A percentile compares a stretch with the other conserved stretches of the same genome.
phyloP scores from a whole-genome alignment of 371 early-diverging fungal genomes.

The Nematocida parisii region DNA sequence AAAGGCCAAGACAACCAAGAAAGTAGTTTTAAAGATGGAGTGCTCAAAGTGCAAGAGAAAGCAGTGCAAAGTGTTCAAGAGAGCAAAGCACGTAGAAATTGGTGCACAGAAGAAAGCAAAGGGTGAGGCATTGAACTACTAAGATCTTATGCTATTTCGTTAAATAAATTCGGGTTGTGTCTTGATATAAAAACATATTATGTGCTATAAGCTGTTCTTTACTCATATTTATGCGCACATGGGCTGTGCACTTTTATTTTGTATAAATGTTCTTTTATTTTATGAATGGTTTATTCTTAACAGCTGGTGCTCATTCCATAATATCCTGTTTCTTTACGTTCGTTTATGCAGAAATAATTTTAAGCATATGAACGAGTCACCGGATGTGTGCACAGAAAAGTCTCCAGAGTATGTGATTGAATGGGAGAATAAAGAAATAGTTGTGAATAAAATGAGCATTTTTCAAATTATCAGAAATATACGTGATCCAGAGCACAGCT shows the following conservation, averaged over 20 bases:
- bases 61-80: conserved; percentile 84
- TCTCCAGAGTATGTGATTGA: conserved; percentile 4
- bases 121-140: conserved; percentile 70
- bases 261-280: too few relatives aligned
- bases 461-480: conserved; percentile 86
- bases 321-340: too few relatives aligned
- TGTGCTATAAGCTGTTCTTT: too few relatives aligned
- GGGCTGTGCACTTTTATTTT: too few relatives aligned
- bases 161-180: conserved; percentile 12
- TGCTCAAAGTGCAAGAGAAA: conserved; percentile 94
- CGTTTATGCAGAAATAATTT: conserved; percentile 17
- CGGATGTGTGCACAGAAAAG: not conserved
- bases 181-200: not conserved
- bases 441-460: conserved; percentile 66
- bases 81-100: conserved; percentile 98
- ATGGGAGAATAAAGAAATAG: conserved; percentile 30
- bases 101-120: conserved; percentile 92
- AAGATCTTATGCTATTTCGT: conserved; percentile 44
- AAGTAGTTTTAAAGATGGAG: conserved; percentile 92
- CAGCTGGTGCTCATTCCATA: too few relatives aligned
- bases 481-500: conserved; percentile 90
- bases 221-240: too few relatives aligned
- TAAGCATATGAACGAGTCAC: conserved; percentile 14
- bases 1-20: conserved; percentile 79
- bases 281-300: too few relatives aligned